Conservation (phyloP, 2,329 filamentous ascomycete species). For the Epichloe sylvatica region DNA sequence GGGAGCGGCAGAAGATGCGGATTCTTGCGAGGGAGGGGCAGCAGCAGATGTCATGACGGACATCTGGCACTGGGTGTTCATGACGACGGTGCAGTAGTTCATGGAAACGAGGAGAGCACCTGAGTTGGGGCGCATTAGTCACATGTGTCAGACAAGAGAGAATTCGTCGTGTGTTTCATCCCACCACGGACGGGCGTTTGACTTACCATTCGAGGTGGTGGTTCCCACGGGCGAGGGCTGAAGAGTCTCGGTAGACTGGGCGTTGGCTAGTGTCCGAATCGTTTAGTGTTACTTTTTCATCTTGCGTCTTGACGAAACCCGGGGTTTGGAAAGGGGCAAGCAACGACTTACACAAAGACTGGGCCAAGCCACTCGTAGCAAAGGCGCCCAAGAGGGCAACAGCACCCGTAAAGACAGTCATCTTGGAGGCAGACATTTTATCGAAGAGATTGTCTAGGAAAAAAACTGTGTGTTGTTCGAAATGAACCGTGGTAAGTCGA, state of each 20-base stretch:
- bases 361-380: slow-evolving; percentile 9
- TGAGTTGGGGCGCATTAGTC: slow-evolving; percentile 5
- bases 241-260: slow-evolving; percentile 15
- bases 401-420: slow-evolving; percentile 12
- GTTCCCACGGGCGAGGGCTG: slow-evolving; percentile 20
- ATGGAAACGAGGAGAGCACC: slow-evolving; percentile 21
- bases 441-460: no score
- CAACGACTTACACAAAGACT: slow-evolving; percentile 10
- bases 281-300: not conserved
- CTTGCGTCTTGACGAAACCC: not conserved
- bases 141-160: no score
- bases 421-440: slow-evolving; percentile 17
- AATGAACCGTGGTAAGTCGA: not conserved
- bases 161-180: not conserved
- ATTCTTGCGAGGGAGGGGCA: slow-evolving; percentile 9
- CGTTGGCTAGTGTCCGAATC: slow-evolving; percentile 12
- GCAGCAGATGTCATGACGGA: slow-evolving; percentile 15
- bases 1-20: slow-evolving; percentile 10
- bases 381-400: slow-evolving; percentile 13
- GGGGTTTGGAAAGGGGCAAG: not conserved
- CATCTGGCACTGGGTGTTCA: slow-evolving; percentile 20
- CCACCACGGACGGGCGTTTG: not conserved
- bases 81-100: slow-evolving; percentile 23
- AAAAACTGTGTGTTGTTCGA: no score
- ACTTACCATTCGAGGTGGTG: slow-evolving; percentile 19